Evolutionary conservation across 2,329 filamentous ascomycete genomes (phyloP).

Genomic region (Gliomastix tumulicola): DNA sequence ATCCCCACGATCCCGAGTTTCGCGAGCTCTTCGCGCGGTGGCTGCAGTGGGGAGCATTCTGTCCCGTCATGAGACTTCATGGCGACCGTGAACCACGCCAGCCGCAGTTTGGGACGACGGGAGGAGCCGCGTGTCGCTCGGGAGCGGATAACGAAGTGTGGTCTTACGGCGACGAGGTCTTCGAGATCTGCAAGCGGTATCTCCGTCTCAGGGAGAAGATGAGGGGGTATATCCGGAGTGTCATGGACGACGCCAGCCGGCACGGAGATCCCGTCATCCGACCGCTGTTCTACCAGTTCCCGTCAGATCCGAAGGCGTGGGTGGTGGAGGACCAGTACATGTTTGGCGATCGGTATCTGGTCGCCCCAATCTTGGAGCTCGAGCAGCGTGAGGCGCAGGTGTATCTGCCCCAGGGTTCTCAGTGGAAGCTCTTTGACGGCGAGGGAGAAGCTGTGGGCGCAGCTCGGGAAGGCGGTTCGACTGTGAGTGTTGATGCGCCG

Average conservation of each 20-base stretch:
- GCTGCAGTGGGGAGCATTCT: constrained; percentile 65
- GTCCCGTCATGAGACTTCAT: constrained; percentile 61
- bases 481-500: constrained; percentile 9
- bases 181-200: constrained; percentile 53
- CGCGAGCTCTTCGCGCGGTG: constrained; percentile 58
- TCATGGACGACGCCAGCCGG: constrained; percentile 55
- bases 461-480: constrained; percentile 6
- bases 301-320: constrained; percentile 45
- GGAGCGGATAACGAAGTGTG: constrained; percentile 58
- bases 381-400: constrained; percentile 34
- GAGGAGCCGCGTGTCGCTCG: constrained; percentile 32
- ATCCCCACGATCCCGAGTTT: constrained; percentile 47
- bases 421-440: constrained; percentile 8
- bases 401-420: constrained; percentile 40
- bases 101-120: constrained; percentile 21
- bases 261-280: constrained; percentile 56
- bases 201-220: constrained; percentile 50
- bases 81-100: constrained; percentile 55
- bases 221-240: constrained; percentile 45
- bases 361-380: constrained; percentile 46
- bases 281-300: constrained; percentile 58
- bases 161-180: constrained; percentile 56
- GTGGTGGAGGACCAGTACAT: constrained; percentile 55
- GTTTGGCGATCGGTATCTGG: constrained; percentile 51
- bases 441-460: neutral